phyloP scores from a whole-genome alignment of 169 alveolate species.

The Eimeria necatrix region DNA sequence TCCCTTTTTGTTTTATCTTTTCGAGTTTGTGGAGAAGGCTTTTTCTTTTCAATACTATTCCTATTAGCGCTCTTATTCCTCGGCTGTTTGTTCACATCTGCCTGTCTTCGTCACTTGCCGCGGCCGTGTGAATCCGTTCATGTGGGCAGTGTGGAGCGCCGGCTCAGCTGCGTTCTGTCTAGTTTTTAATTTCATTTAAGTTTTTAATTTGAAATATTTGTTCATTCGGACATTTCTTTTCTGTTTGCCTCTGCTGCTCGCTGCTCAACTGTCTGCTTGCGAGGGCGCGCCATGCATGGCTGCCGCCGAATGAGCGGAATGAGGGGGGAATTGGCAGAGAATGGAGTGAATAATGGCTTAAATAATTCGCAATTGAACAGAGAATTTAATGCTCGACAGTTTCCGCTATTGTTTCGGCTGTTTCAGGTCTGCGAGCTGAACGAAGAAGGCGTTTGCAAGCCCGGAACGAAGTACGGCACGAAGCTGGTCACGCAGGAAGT shows the following conservation, averaged over 20 bases:
- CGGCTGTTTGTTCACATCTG: neutral
- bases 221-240: neutral
- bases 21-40: neutral
- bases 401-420: neutral
- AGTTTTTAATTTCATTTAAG: too few species aligned
- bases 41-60: neutral
- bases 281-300: neutral
- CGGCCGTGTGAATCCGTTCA: too few species aligned
- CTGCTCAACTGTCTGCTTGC: neutral
- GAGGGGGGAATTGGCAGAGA: neutral
- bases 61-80: neutral
- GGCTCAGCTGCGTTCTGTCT: too few species aligned
- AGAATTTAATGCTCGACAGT: neutral
- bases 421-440: constrained; percentile 48
- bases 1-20: neutral
- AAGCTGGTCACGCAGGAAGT: constrained; percentile 52
- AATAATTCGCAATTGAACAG: neutral
- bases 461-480: constrained; percentile 42
- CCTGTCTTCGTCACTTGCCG: too few species aligned
- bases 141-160: too few species aligned
- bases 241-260: neutral
- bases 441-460: constrained; percentile 24
- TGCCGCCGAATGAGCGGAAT: neutral
- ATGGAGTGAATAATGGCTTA: neutral
- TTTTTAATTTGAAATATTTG: neutral